Evolutionary conservation across 2,329 filamentous ascomycete genomes (phyloP).

Genomic region (Rutstroemia sp.): DNA sequence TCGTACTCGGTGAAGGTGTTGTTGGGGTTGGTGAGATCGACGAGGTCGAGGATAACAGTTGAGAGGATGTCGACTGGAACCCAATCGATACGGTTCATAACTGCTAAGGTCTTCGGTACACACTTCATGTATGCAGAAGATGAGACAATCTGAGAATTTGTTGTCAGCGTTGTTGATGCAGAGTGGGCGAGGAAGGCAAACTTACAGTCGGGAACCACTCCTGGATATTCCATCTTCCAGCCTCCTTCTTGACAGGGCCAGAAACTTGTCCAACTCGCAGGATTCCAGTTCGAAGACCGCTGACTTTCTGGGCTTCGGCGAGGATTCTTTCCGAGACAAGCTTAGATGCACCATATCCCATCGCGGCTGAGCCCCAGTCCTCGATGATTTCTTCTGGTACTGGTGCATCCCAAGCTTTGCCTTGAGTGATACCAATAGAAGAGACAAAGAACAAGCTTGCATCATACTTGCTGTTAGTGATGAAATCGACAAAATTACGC

Average conservation of each 20-base stretch:
- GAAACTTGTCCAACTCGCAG: conserved; percentile 43
- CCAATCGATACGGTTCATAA: conserved; percentile 35
- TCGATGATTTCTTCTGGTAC: conserved; percentile 33
- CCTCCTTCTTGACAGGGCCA: conserved; percentile 31
- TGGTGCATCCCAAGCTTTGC: conserved; percentile 5
- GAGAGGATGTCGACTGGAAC: conserved; percentile 34
- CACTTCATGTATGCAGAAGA: conserved; percentile 32
- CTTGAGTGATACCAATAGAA: conserved; percentile 17
- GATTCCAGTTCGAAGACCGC: conserved; percentile 34
- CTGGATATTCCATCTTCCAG: conserved; percentile 45
- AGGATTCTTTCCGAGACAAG: conserved; percentile 33
- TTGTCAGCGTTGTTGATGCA: conserved; percentile 14
- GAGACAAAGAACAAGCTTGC: conserved; percentile 24
- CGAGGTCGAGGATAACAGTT: conserved; percentile 29
- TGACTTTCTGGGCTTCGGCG: conserved; percentile 31
- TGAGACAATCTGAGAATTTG: conserved; percentile 26
- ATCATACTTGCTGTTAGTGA: conserved; percentile 4
- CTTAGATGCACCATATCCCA: conserved; percentile 25
- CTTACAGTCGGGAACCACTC: conserved; percentile 46
- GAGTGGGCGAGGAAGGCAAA: not conserved
- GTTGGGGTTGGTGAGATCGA: not conserved
- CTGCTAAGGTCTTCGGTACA: conserved; percentile 33
- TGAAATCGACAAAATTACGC: conserved; percentile 32
- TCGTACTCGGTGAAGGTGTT: not conserved
- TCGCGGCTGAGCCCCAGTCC: conserved; percentile 28